Percentiles rank a stretch among this genome's conserved stretches.
phyloP scores from a whole-genome alignment of 495 filamentous ascomycete species.

The Penicillium odoratum region DNA sequence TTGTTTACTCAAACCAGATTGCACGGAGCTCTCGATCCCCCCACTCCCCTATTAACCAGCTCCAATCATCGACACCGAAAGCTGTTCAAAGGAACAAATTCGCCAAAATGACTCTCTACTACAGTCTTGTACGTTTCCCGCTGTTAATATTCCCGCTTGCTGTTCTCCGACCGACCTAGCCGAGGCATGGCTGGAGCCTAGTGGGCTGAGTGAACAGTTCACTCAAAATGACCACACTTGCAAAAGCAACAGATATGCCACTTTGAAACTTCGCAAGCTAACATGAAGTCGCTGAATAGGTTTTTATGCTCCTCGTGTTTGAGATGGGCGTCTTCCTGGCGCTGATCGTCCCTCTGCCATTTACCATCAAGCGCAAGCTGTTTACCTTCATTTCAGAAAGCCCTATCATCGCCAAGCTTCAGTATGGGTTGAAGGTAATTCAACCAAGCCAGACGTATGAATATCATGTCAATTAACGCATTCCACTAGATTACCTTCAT shows the following conservation, averaged over 20 bases:
- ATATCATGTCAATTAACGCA: conserved; percentile 4
- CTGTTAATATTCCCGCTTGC: background rate
- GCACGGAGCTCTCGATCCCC: conserved; percentile 16
- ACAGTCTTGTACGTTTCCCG: conserved; percentile 76
- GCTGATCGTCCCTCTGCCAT: conserved; percentile 89
- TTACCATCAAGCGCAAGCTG: conserved; percentile 79
- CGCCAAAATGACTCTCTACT: conserved; percentile 95
- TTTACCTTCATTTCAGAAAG: conserved; percentile 94
- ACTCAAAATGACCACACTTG: background rate
- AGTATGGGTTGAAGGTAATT: conserved; percentile 75
- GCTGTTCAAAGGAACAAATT: conserved; percentile 8
- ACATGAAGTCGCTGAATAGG: conserved; percentile 50
- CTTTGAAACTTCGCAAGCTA: background rate
- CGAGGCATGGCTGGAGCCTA: conserved; percentile 25
- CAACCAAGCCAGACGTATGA: background rate
- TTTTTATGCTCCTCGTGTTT: conserved; percentile 85
- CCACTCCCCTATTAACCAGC: conserved; percentile 23
- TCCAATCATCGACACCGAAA: conserved; percentile 15
- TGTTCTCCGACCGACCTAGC: background rate
- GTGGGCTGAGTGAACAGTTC: conserved; percentile 13
- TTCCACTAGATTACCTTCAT: conserved; percentile 87
- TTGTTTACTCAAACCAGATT: conserved; percentile 26
- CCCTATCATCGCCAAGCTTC: conserved; percentile 72
- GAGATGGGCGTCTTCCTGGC: conserved; percentile 94
- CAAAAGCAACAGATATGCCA: background rate